Evolutionary conservation across 2,329 filamentous ascomycete species (phyloP), one percentile per base, ranked within the genome.

Genomic region (Phaeoacremonium minimum): DNA sequence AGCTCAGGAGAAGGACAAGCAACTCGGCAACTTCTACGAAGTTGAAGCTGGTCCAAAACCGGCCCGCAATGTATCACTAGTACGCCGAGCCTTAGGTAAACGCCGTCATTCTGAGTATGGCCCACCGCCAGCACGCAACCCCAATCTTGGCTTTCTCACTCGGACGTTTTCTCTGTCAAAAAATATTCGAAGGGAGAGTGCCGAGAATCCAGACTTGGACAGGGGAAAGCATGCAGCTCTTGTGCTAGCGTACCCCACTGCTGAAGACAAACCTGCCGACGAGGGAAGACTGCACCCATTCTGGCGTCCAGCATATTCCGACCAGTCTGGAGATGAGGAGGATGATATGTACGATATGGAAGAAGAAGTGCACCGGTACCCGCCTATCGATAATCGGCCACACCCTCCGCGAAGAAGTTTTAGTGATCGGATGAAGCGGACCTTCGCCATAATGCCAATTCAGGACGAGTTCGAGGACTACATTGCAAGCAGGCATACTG

Each of bases 361-460:
- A 13, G 54, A 56, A 14, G 53, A 55, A 26, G 49, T 50, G 12
- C 38, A 30, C 47, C 55, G 35, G 12, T 41, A 43, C 15, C 38
- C 38, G 5, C 64, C 9, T 67, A 68, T 48, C 56, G 60, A 34
- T 74, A 76, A 43, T 68, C 73, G 11, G 57, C 61, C 1, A 57
- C 47, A 42, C 19, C 55, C 48, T 15, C 67, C 67, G 4, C 67
- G 67, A 26, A 58, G 68, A 36, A 75, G 66, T 39, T 52, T 81
- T 12, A 77, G 72, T 43, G 56, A 64, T 20, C 71, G 67, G 19
- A 57, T 80, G 59, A 77, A 73, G 56, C 63, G 67, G 22, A 82
- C 77, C 0, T 80, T 83, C 60, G 69, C 77, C 11, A 78, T 82
- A 18, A 49, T 82, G 32, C 77, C 79, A 1, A 46, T 66, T n/a